Evolutionary conservation across 371 early-diverging fungal genomes (phyloP), one percentile per base, ranked within the genome.

Genomic region (Capniomyces stellatus): DNA sequence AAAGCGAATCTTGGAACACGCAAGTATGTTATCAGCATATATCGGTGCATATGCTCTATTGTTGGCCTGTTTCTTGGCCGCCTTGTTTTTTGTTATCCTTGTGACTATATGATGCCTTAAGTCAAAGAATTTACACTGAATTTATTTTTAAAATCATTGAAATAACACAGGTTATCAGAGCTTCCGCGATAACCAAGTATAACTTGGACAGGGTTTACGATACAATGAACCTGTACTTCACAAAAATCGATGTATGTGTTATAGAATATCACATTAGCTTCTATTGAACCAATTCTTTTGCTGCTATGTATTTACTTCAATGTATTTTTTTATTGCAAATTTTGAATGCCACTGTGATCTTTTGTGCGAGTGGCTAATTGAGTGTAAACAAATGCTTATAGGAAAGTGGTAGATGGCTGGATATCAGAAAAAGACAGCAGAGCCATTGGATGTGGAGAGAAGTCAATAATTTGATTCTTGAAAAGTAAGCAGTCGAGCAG

Each of bases 381-480:
- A n/a, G n/a, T n/a, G n/a, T n/a, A n/a, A n/a, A n/a, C n/a, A n/a
- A n/a, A n/a, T n/a, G n/a, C n/a, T n/a, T n/a, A 63, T 63, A 68
- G 68, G 59, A 66, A 15, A 64, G 64, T 1, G 70, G 70, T 15
- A 70, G 74, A 35, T 61, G 80, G 48, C 60, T 63, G 30, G 46
- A 54, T 39, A 63, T 73, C 61, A 69, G 85, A 3, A 75, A 73
- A 4, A 56, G 53, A 8, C 85, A 85, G 58, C 70, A 75, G 46
- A 66, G 69, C 43, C 66, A 73, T 53, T 83, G 82, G 82, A 83
- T 83, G 81, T 85, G 84, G 83, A 69, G 77, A 25, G 75, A 77
- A 48, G 73, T 83, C 22, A 66, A 67, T 1, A 70, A 78, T 1
- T 74, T 78, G 54, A 55, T 84, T 21, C 18, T 51, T 29, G 51